Conservation (phyloP, 2,329 filamentous ascomycete species). For the Bretziella fagacearum region DNA sequence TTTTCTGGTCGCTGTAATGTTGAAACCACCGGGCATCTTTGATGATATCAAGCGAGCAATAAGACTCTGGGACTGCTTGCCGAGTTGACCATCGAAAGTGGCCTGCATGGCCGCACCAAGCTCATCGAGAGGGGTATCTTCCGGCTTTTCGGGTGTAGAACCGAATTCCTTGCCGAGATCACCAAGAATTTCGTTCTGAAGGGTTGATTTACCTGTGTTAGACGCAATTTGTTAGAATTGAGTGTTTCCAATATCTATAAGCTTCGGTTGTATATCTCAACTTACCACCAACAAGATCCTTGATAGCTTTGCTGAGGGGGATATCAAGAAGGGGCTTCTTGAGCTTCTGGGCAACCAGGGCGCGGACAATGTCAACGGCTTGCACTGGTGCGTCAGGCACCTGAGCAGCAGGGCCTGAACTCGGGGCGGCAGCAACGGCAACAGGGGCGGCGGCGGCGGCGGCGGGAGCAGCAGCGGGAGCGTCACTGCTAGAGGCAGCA, state of each 20-base stretch:
- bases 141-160: conserved; percentile 92
- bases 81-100: conserved; percentile 96
- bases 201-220: conserved; percentile 76
- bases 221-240: conserved; percentile 1
- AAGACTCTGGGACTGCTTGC: conserved; percentile 87
- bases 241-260: background rate
- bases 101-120: conserved; percentile 89
- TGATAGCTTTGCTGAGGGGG: conserved; percentile 90
- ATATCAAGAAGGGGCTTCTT: conserved; percentile 87
- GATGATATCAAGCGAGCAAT: conserved; percentile 91
- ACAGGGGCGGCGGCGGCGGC: conserved; percentile 38
- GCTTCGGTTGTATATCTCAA: conserved; percentile 15
- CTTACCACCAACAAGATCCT: conserved; percentile 92
- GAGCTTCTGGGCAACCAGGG: conserved; percentile 87
- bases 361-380: conserved; percentile 75
- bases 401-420: conserved; percentile 70
- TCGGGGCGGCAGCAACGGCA: conserved; percentile 43
- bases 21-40: conserved; percentile 99
- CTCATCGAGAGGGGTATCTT: conserved; percentile 93
- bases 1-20: conserved; percentile 89
- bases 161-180: conserved; percentile 97
- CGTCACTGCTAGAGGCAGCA: conserved; percentile 30
- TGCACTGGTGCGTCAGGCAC: conserved; percentile 75
- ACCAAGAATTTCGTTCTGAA: conserved; percentile 96
- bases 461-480: conserved; percentile 36